phyloP scores from a whole-genome alignment of 805 yeast genomes.

The Candida ascalaphidarum region DNA sequence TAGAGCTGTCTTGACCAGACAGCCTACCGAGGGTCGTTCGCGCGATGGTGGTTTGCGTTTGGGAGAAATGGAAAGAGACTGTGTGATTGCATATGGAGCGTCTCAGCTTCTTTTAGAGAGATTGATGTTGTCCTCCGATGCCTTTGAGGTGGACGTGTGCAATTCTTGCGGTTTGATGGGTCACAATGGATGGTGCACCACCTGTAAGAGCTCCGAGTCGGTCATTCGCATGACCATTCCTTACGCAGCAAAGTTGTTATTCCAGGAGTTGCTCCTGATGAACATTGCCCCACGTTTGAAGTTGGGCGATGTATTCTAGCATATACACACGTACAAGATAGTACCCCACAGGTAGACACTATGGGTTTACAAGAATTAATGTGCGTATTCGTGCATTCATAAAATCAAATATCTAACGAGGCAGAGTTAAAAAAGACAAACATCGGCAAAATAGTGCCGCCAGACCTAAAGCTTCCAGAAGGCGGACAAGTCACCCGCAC shows the following conservation, averaged over 20 bases:
- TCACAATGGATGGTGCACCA: constrained; percentile 95
- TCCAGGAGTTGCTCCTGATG: constrained; percentile 98
- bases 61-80: constrained; percentile 99
- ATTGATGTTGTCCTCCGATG: constrained; percentile 94
- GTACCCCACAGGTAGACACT: no score
- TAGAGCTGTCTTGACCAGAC: constrained; percentile 94
- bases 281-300: constrained; percentile 94
- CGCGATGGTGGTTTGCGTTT: constrained; percentile 98
- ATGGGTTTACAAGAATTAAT: no score
- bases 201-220: constrained; percentile 82
- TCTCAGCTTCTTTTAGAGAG: constrained; percentile 90
- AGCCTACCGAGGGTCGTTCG: constrained; percentile 98
- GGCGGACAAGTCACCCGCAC: constrained; percentile 10
- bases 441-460: no score
- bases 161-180: constrained; percentile 95
- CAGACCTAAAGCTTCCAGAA: constrained; percentile 7
- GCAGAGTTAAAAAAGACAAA: no score
- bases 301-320: constrained; percentile 81
- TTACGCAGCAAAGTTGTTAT: constrained; percentile 94
- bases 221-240: constrained; percentile 94
- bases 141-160: constrained; percentile 95
- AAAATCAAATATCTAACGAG: no score
- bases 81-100: constrained; percentile 99
- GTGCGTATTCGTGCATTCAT: no score
- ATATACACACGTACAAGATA: background rate